Base-by-base conservation (phyloP, 1,284 basidiomycete genomes). In the Microbotryum violaceum region DNA sequence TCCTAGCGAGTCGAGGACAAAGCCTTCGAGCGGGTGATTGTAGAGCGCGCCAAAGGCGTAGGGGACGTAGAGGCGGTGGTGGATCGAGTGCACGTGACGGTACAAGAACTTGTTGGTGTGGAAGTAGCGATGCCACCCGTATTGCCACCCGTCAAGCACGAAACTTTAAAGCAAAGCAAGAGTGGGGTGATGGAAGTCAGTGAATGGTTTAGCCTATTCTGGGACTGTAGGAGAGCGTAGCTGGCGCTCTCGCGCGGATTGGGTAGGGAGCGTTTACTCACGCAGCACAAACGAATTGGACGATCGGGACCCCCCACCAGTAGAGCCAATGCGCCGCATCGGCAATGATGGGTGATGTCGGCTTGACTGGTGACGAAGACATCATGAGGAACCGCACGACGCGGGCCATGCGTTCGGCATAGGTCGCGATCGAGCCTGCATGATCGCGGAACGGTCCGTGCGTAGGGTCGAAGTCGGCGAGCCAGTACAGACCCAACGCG, bases 21-120 rank as follows among this genome's bases (percentile, higher is more conserved):
- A 86, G 1, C 93, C 93, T 74, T 99, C 96, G 50, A 98, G 71
- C 0, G 93, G 93, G 74, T 98, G 94, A 76, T 98, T 98, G 81
- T 99, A 99, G 6, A 98, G 81, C 14, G 94, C 89, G 25, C 96
- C 96, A 72, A 89, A 99, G 0, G 94, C 91, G 74, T 97, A 98
- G 0, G 96, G 92, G 10, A 96, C 91, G 75, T 97, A 96, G 16
- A 99, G 85, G 10, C 92, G 83, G 76, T 99, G 96, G 75, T 99
- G 96, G 76, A 88, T 87, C 2, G 90, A 91, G 77, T 99, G 96
- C 70, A 97, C 82, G 63, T 89, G 83, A 70, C 85, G 88, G 79
- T 97, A 99, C 44, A 98, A 81, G 75, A 83, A 94, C 62, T 87
- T 88, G 79, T 90, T 92, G 71, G 83, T 79, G 79, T 98, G 94